Conservation (phyloP, 2,329 filamentous ascomycete genomes). For the Macrophomina pseudophaseolina region DNA sequence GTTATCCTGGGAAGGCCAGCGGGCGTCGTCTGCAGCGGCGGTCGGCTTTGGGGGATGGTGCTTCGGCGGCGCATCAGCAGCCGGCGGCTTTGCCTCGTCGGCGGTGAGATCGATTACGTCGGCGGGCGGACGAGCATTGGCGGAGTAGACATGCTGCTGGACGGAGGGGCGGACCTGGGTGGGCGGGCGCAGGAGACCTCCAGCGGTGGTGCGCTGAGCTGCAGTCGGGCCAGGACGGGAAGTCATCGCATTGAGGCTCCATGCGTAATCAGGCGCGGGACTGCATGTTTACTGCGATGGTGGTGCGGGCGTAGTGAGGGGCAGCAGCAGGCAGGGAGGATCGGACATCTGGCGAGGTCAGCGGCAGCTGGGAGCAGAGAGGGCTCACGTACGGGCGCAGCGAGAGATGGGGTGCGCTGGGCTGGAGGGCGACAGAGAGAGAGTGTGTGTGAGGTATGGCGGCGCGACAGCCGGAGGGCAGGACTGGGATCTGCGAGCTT, state of each 20-base stretch:
- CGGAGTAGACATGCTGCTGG: slow-evolving; percentile 31
- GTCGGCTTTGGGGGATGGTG: slow-evolving; percentile 4
- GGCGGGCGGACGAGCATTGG: slow-evolving; percentile 37
- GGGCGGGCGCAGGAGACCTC: slow-evolving; percentile 37
- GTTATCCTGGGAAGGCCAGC: slow-evolving; percentile 3
- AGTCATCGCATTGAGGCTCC: slow-evolving; percentile 49
- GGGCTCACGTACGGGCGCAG: slow-evolving; percentile 18
- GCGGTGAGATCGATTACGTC: slow-evolving; percentile 40
- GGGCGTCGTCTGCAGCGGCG: background rate
- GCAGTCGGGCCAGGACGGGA: slow-evolving; percentile 48
- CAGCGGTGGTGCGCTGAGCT: slow-evolving; percentile 44
- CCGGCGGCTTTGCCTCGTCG: slow-evolving; percentile 37
- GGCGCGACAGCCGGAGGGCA: slow-evolving; percentile 15
- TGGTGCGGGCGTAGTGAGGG: slow-evolving; percentile 23
- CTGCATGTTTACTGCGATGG: slow-evolving; percentile 20
- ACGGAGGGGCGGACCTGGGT: slow-evolving; percentile 38
- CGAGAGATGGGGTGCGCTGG: background rate
- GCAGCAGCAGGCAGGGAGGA: slow-evolving; percentile 23
- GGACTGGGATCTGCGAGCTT: slow-evolving; percentile 22
- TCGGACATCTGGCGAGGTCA: slow-evolving; percentile 27
- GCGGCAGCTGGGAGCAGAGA: background rate
- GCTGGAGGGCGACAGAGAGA: background rate
- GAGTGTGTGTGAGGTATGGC: slow-evolving; percentile 1
- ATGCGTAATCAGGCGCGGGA: slow-evolving; percentile 45
- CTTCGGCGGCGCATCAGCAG: slow-evolving; percentile 32